phyloP scores from a whole-genome alignment of 257 asterid species.

The Solanum rostratum region DNA sequence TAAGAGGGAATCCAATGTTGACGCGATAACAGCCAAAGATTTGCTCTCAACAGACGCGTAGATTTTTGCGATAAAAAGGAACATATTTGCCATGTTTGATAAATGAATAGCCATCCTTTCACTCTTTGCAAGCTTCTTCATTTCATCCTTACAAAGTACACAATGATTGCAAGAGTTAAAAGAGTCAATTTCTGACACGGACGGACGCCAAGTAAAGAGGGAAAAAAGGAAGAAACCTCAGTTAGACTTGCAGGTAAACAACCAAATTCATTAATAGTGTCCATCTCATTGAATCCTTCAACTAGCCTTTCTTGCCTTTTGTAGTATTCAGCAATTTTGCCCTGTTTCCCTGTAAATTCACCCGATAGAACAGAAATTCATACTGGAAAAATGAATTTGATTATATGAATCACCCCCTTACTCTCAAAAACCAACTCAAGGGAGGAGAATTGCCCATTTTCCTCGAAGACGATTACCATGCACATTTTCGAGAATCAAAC shows the following conservation, averaged over 20 bases:
- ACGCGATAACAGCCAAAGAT: slow-evolving; percentile 92
- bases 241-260: slow-evolving; percentile 40
- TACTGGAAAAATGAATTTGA: neutral
- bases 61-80: slow-evolving; percentile 68
- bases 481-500: neutral
- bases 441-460: too few species aligned
- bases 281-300: slow-evolving; percentile 85
- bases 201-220: neutral
- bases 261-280: slow-evolving; percentile 56
- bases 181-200: neutral
- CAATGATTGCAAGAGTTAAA: neutral
- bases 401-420: too few species aligned
- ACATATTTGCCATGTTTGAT: slow-evolving; percentile 60
- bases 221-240: slow-evolving; percentile 36
- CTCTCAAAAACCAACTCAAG: too few species aligned
- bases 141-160: slow-evolving; percentile 46
- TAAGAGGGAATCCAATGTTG: slow-evolving; percentile 83
- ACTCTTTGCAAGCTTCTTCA: slow-evolving; percentile 60
- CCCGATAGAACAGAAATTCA: neutral
- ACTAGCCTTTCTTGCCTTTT: slow-evolving; percentile 72
- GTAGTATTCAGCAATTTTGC: slow-evolving; percentile 74
- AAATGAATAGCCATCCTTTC: slow-evolving; percentile 72
- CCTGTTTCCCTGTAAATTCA: slow-evolving; percentile 38
- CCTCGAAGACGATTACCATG: too few species aligned
- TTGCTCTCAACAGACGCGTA: slow-evolving; percentile 77